Base-by-base conservation (phyloP, 495 filamentous ascomycete species). In the Sordaria brevicollis region DNA sequence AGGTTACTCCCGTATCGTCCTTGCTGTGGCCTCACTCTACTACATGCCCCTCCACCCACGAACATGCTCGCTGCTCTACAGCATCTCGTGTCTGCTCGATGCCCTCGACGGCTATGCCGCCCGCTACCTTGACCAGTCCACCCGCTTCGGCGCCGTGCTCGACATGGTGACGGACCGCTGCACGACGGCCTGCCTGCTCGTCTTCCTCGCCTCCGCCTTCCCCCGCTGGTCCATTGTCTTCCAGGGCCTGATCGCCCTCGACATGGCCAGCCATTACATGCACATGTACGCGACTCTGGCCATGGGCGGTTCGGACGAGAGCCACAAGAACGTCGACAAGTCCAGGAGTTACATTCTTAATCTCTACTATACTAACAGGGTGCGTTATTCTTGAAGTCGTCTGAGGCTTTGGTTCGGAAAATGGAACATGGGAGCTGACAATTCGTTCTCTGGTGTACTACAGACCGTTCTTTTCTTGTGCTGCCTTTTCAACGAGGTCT, bases 1-100 rank as follows among this genome's bases (percentile, higher is more conserved):
- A 97, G 94, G 95, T 72, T 98, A 98, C 81, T 86, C 83, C 69
- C 91, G 95, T 74, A 90, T 98, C 75, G 83, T 97, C 72, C 89
- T 99, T 69, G 92, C 94, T 71, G 83, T 97, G 71, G 92, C 92
- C 41, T 96, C 94, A 66, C 89, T 99, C 71, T 97, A 97, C 84
- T 99, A 96, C 84, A 98, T 98, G 95, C 93, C 94, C 29, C 86
- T 97, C 35, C 95, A 99, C 78, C 95, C 95, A 4, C 89, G 94
- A 76, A 97, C 94, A 31, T 98, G 95, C 83, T 92, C 91, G 67
- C 74, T 93, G 66, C 91, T 98, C 35, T 99, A 99, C 82, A 92
- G 88, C 74, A 83, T 97, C 65, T 97, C 93, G 25, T 99, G 96
- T 79, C 85, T 97, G 36, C 88, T 99, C 38, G 95, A 99, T 79